Evolutionary conservation across 768 basidiomycete genomes (phyloP).

Genomic region (Suillus alpinus): DNA sequence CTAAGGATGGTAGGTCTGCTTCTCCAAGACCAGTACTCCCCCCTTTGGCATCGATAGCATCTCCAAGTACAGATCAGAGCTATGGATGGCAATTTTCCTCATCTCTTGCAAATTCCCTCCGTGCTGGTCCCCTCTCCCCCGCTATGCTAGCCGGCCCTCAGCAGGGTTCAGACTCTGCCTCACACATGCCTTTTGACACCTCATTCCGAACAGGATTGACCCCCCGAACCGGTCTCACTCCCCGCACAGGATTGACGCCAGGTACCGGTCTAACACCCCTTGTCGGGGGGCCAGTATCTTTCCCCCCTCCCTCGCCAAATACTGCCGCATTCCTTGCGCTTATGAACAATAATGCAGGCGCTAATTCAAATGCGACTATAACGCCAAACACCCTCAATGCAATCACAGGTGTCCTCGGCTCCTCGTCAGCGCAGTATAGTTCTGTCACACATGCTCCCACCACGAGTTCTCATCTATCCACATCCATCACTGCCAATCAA

Average conservation of each 20-base stretch:
- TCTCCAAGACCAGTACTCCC: slow-evolving; percentile 74
- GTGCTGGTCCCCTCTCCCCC: slow-evolving; percentile 91
- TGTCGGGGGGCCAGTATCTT: slow-evolving; percentile 68
- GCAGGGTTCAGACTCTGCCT: slow-evolving; percentile 38
- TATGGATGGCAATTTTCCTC: slow-evolving; percentile 63
- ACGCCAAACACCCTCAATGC: slow-evolving; percentile 58
- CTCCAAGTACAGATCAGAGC: slow-evolving; percentile 41
- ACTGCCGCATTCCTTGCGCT: slow-evolving; percentile 92
- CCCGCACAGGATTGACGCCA: slow-evolving; percentile 76
- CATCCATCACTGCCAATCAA: slow-evolving; percentile 33
- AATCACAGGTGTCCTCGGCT: slow-evolving; percentile 74
- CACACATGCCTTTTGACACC: slow-evolving; percentile 56
- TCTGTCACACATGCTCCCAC: slow-evolving; percentile 30
- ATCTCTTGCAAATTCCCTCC: slow-evolving; percentile 71
- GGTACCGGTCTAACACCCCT: slow-evolving; percentile 78
- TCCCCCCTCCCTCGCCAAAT: slow-evolving; percentile 82
- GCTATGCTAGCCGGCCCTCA: slow-evolving; percentile 94
- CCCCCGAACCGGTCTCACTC: slow-evolving; percentile 83
- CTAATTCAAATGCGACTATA: slow-evolving; percentile 43
- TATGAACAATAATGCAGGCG: slow-evolving; percentile 60
- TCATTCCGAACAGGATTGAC: slow-evolving; percentile 86
- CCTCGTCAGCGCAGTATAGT: slow-evolving; percentile 23
- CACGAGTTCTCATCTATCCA: slow-evolving; percentile 35
- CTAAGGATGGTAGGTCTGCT: slow-evolving; percentile 33
- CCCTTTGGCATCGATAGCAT: slow-evolving; percentile 74